Evolutionary conservation across 495 filamentous ascomycete species (phyloP).

Genomic region (Sordaria brevicollis): DNA sequence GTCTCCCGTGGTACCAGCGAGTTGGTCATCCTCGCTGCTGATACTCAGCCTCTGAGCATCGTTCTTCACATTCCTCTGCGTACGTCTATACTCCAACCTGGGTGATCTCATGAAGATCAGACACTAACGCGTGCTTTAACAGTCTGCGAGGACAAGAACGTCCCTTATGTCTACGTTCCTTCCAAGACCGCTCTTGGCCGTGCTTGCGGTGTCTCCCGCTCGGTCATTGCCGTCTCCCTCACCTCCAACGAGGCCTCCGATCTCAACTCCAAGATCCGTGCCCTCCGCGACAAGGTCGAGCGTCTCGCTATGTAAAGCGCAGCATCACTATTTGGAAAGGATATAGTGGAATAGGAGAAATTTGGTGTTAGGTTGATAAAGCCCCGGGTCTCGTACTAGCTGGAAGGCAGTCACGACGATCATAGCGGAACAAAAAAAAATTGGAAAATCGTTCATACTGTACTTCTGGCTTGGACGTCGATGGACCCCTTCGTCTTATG

Average conservation of each 20-base stretch:
- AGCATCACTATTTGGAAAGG: neutral
- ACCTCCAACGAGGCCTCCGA: constrained; percentile 91
- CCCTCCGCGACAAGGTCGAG: constrained; percentile 91
- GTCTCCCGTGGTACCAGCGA: constrained; percentile 83
- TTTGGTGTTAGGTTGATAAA: neutral
- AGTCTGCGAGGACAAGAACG: constrained; percentile 52
- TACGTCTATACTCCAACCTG: constrained; percentile 20
- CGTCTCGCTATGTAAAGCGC: constrained; percentile 77
- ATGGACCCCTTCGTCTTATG: neutral
- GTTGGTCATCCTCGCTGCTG: constrained; percentile 79
- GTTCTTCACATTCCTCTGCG: constrained; percentile 81
- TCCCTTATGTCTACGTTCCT: constrained; percentile 45
- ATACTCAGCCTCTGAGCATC: constrained; percentile 78
- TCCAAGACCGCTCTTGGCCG: constrained; percentile 61
- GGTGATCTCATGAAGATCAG: constrained; percentile 63
- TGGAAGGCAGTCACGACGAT: neutral
- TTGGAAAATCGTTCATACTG: neutral
- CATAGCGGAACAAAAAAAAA: neutral
- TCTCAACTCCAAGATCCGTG: constrained; percentile 71
- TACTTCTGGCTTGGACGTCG: neutral
- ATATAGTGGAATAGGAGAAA: neutral
- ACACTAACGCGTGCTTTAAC: constrained; percentile 8
- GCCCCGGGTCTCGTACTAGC: neutral
- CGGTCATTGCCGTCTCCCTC: constrained; percentile 80
- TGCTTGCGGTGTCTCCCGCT: constrained; percentile 71